These are phyloP conservation scores for Sporothrix phasma DNA, from an alignment of 2,329 filamentous ascomycete species.

Conservation along the genomic window DNA sequence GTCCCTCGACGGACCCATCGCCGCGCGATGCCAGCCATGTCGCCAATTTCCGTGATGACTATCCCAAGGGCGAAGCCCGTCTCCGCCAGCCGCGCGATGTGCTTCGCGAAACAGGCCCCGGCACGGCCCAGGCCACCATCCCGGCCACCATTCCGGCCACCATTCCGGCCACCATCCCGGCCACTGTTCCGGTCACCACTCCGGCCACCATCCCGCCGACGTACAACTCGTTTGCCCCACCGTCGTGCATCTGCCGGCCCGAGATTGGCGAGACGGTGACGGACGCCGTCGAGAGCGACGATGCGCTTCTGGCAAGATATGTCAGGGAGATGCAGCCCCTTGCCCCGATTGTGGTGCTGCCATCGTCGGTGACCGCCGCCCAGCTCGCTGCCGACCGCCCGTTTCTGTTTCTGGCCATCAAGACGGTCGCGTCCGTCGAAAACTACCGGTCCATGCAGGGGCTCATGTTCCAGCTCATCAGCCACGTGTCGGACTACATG, in stretches of 20 bases:
- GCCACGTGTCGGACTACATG: conserved; percentile 38
- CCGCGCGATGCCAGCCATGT: neutral
- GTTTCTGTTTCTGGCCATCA: conserved; percentile 40
- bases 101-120: neutral
- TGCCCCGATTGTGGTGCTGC: conserved; percentile 40
- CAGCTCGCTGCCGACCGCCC: conserved; percentile 33
- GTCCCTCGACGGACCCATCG: neutral
- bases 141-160: too few relatives aligned
- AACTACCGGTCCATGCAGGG: conserved; percentile 38
- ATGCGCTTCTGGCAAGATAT: conserved; percentile 36
- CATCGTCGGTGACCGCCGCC: conserved; percentile 24
- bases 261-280: conserved; percentile 29
- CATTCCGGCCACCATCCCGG: too few relatives aligned
- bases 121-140: neutral
- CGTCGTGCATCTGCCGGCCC: conserved; percentile 38
- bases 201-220: conserved; percentile 13
- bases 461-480: conserved; percentile 40
- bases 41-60: neutral
- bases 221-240: conserved; percentile 38
- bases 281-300: conserved; percentile 36
- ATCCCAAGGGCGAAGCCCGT: neutral
- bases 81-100: neutral
- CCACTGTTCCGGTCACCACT: too few relatives aligned
- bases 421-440: conserved; percentile 40
- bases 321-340: conserved; percentile 32